Base-by-base conservation (phyloP, 2,329 filamentous ascomycete species). In the Penicillium paneum region DNA sequence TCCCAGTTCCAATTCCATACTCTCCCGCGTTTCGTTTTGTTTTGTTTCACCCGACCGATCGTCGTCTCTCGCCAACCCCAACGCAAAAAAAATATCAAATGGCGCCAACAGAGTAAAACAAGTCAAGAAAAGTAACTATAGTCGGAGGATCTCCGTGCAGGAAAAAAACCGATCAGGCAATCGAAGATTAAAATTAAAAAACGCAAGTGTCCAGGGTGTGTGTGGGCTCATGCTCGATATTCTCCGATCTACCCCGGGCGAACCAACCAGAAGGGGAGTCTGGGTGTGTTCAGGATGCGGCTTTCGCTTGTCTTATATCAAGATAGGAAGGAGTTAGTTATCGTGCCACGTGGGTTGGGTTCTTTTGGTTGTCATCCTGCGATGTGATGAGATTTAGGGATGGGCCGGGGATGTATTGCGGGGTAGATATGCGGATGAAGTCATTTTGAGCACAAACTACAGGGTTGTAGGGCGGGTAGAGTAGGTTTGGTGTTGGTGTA, bases 361-460 rank as follows among this genome's bases (percentile, higher is more conserved):
- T 3, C 21, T 42, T 19, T 17, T 19, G 26, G 34, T 38, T 21
- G 38, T 43, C 42, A 44, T 24, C 13, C 29, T 15, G 24, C 26
- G 38, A 44, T 34, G 39, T 40, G 46, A 49, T 40, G 46, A 49
- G 46, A 49, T 49, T 49, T 31, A 19, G 38, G 28, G 26, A 26
- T 15, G 15, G 35, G 24, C 15, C 31, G 29, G n/a, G 29, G 39
- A 12, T 11, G n/a, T 38, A 35, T 24, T 52, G 49, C 41, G 49
- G 49, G 49, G 49, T 52, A 52, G 15, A 29, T 19, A 36, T 44
- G 26, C 32, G 17, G n/a, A 51, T 39, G 34, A 46, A 39, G 40
- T 51, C 32, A 46, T 46, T 38, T 38, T 17, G 15, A 19, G 28
- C 21, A 24, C 21, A n/a, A n/a, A n/a, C n/a, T n/a, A n/a, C n/a